Evolutionary conservation across 306 rosid genomes (phyloP).

Genomic region (Rubus parviflorus): DNA sequence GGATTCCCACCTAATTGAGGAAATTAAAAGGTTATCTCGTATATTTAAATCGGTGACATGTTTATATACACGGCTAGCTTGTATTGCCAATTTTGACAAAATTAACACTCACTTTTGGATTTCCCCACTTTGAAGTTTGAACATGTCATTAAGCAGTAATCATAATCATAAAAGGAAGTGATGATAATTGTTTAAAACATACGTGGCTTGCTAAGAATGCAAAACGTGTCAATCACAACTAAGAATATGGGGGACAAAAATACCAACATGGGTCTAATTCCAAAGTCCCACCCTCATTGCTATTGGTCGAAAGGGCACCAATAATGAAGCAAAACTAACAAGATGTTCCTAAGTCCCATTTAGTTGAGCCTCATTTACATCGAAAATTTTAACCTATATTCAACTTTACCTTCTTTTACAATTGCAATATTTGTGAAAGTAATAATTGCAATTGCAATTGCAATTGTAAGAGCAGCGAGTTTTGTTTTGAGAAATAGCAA

Average conservation of each 20-base stretch:
- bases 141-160: background rate
- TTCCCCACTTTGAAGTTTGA: background rate
- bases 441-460: no score
- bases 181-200: background rate
- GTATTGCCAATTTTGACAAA: background rate
- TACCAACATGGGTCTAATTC: background rate
- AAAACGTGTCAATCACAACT: background rate
- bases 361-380: no score
- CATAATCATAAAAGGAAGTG: background rate
- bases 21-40: no score
- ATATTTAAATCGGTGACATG: no score
- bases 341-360: background rate
- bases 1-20: no score
- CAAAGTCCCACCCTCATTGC: background rate
- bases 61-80: no score
- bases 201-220: slow-evolving; percentile 11
- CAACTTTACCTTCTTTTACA: no score
- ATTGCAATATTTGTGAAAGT: no score
- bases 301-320: slow-evolving; percentile 7
- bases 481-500: no score
- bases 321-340: background rate
- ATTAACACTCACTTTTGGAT: background rate
- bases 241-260: slow-evolving; percentile 19
- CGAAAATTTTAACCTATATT: no score
- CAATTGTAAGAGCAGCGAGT: no score